A percentile compares a stretch with the other conserved stretches of the same genome.
Conservation (phyloP, 129 eudicot species). For the Tanacetum coccineum region DNA sequence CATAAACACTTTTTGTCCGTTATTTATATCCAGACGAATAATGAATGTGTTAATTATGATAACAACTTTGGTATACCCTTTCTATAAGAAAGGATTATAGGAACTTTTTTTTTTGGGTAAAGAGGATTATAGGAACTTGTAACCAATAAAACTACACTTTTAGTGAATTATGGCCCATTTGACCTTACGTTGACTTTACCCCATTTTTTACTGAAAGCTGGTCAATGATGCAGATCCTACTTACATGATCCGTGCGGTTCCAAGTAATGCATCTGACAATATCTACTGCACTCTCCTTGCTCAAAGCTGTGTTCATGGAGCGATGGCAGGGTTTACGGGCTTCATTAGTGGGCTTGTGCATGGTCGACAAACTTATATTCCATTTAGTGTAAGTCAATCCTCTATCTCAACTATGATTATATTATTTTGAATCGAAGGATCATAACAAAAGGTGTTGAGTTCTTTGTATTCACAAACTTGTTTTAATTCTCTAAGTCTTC, state of each 20-base stretch:
- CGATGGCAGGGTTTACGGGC: slow-evolving; percentile 88
- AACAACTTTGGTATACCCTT: too few species aligned
- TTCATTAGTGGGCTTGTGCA: slow-evolving; percentile 75
- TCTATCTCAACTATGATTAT: slow-evolving; percentile 8
- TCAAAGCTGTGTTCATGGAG: slow-evolving; percentile 96
- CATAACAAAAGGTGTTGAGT: too few species aligned
- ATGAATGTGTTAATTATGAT: too few species aligned
- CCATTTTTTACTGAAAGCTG: slow-evolving; percentile 21
- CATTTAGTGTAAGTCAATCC: slow-evolving; percentile 58
- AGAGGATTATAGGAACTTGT: too few species aligned
- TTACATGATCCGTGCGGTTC: slow-evolving; percentile 92
- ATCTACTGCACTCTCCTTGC: slow-evolving; percentile 94
- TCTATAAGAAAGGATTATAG: too few species aligned
- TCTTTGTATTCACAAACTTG: background rate
- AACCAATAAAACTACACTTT: too few species aligned
- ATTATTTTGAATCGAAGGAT: too few species aligned
- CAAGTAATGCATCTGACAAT: slow-evolving; percentile 89
- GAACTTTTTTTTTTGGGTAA: too few species aligned
- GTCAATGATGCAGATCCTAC: slow-evolving; percentile 66
- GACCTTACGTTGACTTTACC: background rate
- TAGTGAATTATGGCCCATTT: background rate
- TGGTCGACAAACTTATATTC: slow-evolving; percentile 81
- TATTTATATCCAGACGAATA: background rate
- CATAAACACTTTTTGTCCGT: background rate
- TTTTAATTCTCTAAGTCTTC: background rate